Base-by-base conservation (phyloP, 805 yeast genomes). In the Torulaspora quercuum region DNA sequence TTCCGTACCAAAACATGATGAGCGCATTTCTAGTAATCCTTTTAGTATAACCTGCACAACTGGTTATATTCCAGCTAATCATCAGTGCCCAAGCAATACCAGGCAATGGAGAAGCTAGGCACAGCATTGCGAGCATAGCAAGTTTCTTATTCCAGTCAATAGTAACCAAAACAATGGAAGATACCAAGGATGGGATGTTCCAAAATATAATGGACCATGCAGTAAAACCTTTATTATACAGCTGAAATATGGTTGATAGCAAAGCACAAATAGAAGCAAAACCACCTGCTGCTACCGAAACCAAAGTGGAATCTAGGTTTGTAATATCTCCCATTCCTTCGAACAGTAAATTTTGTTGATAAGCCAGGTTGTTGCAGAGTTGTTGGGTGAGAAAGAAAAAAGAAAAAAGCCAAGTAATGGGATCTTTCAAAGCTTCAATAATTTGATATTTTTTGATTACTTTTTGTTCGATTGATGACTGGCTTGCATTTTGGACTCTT, bases 271-370 rank as follows among this genome's bases (percentile, higher is more conserved):
- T 33, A 7, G 64, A 65, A 7, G 72, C 68, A 44, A 64, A 74
- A 1, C 76, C 77, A 44, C 75, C 72, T 25, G 72, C 60, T 0
- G 78, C 80, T 29, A 72, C 78, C 8, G 75, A 65, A 4, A 75
- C 77, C 27, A 75, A 59, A 0, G 78, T 73, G 1, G 80, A 65
- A 41, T 63, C 68, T 48, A 72, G 57, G 40, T 60, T 67, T 13
- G 64, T 54, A 20, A 63, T 59, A 20, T 68, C 68, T 50, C 74
- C 74, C 50, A 76, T 62, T 34, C 65, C 65, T 22, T 60, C 65
- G 41, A 65, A 76, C 18, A 76, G 50, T 28, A 74, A 46, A 29
- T 71, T 71, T 41, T 72, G 76, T 47, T 75, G 80, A 45, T 72
- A 75, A 4, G 75, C 61, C 35, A 75, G 53, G 49, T 73, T 73